These are phyloP conservation scores for Phaeophleospora eucalypticola DNA, from an alignment of 2,329 filamentous ascomycete species.

Conservation along the genomic window DNA sequence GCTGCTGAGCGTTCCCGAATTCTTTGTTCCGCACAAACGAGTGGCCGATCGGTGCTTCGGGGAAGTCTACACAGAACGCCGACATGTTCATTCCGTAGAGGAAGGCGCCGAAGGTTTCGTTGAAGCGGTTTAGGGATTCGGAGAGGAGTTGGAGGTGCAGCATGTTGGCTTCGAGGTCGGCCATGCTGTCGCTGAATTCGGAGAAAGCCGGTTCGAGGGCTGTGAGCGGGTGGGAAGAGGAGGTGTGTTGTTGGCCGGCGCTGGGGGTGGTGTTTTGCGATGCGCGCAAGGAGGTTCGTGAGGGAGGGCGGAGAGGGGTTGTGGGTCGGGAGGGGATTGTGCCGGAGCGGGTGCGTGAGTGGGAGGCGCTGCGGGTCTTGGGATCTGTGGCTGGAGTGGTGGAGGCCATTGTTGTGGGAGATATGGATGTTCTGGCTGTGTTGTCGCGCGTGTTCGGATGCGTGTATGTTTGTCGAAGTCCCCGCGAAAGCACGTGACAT, in stretches of 20 bases:
- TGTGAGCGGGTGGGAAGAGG: slow-evolving; percentile 67
- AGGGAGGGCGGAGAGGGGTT: slow-evolving; percentile 85
- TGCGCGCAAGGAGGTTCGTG: slow-evolving; percentile 81
- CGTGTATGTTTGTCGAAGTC: too few species aligned
- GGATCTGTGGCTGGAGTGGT: neutral
- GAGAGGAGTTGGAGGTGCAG: slow-evolving; percentile 97
- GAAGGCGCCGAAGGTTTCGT: slow-evolving; percentile 92
- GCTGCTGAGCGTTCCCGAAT: slow-evolving; percentile 22
- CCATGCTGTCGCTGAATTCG: slow-evolving; percentile 89
- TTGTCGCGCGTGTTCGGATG: too few species aligned
- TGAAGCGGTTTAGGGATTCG: slow-evolving; percentile 87
- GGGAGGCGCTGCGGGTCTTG: slow-evolving; percentile 9
- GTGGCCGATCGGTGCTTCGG: too few species aligned
- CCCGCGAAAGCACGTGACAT: too few species aligned
- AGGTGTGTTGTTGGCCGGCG: slow-evolving; percentile 35
- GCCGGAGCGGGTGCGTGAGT: slow-evolving; percentile 40
- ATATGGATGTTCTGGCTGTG: too few species aligned
- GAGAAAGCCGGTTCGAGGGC: slow-evolving; percentile 85
- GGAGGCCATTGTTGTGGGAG: neutral
- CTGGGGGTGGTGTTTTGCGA: slow-evolving; percentile 59
- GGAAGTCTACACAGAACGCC: slow-evolving; percentile 96
- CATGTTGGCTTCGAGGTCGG: slow-evolving; percentile 93
- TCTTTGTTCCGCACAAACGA: too few species aligned
- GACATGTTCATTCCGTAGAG: slow-evolving; percentile 98
- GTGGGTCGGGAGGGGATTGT: slow-evolving; percentile 69